Evolutionary conservation across 208 protist genomes (phyloP).

Genomic region (Leishmania braziliensis): DNA sequence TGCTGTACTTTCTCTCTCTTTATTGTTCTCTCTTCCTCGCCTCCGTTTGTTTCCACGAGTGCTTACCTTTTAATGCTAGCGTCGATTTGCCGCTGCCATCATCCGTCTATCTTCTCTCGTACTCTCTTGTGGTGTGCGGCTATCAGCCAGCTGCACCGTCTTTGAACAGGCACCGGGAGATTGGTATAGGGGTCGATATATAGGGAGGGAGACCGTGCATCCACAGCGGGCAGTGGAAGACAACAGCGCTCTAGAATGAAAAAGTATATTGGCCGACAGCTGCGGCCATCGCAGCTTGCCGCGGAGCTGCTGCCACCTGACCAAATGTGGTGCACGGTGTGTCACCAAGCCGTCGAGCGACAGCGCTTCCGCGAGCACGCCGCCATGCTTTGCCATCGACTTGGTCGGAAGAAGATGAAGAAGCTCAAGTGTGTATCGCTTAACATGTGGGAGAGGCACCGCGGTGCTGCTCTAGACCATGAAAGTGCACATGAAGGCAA

Average conservation of each 20-base stretch:
- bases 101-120: not conserved
- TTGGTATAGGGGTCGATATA: not conserved
- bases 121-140: not conserved
- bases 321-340: constrained; percentile 81
- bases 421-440: constrained; percentile 77
- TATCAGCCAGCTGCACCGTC: not conserved
- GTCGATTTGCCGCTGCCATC: not conserved
- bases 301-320: constrained; percentile 70
- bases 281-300: constrained; percentile 76
- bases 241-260: constrained; percentile 29
- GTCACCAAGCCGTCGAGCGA: constrained; percentile 62
- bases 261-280: constrained; percentile 74
- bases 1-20: not conserved
- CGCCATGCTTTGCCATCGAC: constrained; percentile 42
- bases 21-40: not conserved
- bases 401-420: constrained; percentile 62
- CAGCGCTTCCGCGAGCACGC: constrained; percentile 50
- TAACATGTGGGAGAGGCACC: constrained; percentile 79
- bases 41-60: not conserved
- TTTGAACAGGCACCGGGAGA: not conserved
- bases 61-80: not conserved
- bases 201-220: not conserved
- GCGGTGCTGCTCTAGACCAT: constrained; percentile 62
- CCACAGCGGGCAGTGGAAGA: not conserved
- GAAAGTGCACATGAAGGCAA: constrained; percentile 55